Base-by-base conservation (phyloP, 257 asterid species). In the Verbena officinalis region DNA sequence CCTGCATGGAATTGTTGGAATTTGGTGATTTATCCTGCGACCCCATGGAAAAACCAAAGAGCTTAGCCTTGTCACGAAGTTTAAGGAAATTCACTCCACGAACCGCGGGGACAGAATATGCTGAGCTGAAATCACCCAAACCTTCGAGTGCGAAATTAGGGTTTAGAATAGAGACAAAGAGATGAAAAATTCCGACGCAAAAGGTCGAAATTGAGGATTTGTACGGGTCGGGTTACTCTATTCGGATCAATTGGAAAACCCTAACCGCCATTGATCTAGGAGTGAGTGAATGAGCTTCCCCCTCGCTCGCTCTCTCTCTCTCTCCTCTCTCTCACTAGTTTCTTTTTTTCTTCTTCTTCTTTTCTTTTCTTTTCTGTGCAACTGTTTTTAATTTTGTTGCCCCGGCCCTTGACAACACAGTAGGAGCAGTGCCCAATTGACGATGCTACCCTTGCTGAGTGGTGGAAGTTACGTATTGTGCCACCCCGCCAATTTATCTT, bases 191-290 rank as follows among this genome's bases (percentile, higher is more conserved):
- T 51, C 14, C 51, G 60, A 55, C 59, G n/a, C 30, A 67, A 55
- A 34, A 22, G 64, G 61, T 49, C 48, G 55, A 62, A 68, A 40
- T 53, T n/a, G 31, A 20, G 67, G 45, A 22, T 36, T 44, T 13
- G 42, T n/a, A 24, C 44, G 64, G 69, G 70, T 66, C 49, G 73
- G 59, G 70, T 54, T 45, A 72, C 44, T 65, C 70, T 51, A 54
- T 64, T 59, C 55, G 68, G 77, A 77, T 72, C 76, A 77, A 70
- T 42, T 36, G 38, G 74, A 77, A 70, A 90, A 82, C 85, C 85
- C 90, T 83, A 83, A 83, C 77, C 81, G 73, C 87, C 85, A 86
- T 77, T 71, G 79, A 60, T 52, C 43, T 52, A 57, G 72, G 69
- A 75, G 67, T 14, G 64, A 65, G 52, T 62, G 55, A 49, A 63